A percentile compares a stretch with the other conserved stretches of the same genome.
Evolutionary conservation across 1,139 yeast species (phyloP).

Genomic region (Candida tropicalis): DNA sequence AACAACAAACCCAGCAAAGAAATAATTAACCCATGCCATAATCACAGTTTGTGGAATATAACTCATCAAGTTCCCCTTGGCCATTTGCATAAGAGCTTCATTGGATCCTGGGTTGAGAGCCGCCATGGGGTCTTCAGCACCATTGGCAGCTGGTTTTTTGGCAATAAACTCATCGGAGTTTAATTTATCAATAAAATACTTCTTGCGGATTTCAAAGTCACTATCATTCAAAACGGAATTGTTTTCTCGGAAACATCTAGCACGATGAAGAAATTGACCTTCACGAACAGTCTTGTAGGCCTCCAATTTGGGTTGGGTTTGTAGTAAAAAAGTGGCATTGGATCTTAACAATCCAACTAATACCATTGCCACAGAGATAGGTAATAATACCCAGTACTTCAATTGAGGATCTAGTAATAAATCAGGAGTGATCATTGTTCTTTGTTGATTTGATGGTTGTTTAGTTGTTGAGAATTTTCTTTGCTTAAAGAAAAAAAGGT

Average conservation of each 20-base stretch:
- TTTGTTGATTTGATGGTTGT: neutral
- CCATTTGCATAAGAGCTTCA: slow-evolving; percentile 78
- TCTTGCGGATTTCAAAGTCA: slow-evolving; percentile 54
- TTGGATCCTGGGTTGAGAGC: slow-evolving; percentile 64
- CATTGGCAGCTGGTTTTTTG: slow-evolving; percentile 45
- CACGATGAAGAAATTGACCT: slow-evolving; percentile 59
- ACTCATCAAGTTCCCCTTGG: slow-evolving; percentile 79
- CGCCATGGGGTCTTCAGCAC: slow-evolving; percentile 51
- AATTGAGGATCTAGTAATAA: slow-evolving; percentile 74
- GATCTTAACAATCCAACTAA: slow-evolving; percentile 83
- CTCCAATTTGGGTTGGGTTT: slow-evolving; percentile 59
- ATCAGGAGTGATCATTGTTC: slow-evolving; percentile 27
- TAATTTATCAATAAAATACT: slow-evolving; percentile 46
- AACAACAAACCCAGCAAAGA: slow-evolving; percentile 89
- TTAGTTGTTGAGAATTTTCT: neutral
- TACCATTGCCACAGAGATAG: slow-evolving; percentile 89
- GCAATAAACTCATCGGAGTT: slow-evolving; percentile 54
- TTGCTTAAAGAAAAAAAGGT: neutral
- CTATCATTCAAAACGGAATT: slow-evolving; percentile 43
- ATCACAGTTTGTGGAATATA: slow-evolving; percentile 89
- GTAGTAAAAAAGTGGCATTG: slow-evolving; percentile 61
- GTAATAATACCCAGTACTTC: slow-evolving; percentile 88
- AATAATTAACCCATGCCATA: slow-evolving; percentile 96
- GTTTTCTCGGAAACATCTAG: slow-evolving; percentile 54
- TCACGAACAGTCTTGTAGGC: slow-evolving; percentile 61